Base-by-base conservation (phyloP, 352 stramenopile genomes). In the Phytophthora citricola region DNA sequence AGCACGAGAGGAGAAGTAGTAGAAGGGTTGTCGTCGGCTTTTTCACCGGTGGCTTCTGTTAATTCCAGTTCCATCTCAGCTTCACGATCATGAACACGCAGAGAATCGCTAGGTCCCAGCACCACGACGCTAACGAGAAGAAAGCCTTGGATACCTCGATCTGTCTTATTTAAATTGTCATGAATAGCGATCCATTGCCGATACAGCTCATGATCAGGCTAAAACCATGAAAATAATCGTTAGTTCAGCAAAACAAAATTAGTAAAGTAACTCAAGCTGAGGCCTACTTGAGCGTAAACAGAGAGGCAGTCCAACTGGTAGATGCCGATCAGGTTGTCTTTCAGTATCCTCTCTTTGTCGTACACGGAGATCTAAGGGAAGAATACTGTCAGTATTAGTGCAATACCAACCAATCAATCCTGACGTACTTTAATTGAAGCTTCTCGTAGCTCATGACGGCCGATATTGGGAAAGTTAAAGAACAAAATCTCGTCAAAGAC, bases 401-500 rank as follows among this genome's bases (percentile, higher is more conserved):
- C 8, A 14, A 10, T 4, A 36, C 31, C 31, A 36, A 12, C 12
- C 4, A 11, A 14, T 8, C 11, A 12, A 36, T 4, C 31, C 11
- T 36, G 1, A 36, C 31, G 31, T 65, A 90, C 83, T 69, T 90
- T 92, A 47, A 92, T 90, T 5, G 81, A 83, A 4, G 83, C 83
- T 15, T 89, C 69, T 48, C 75, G 78, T 8, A 94, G 69, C 27
- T 92, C 85, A 7, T 90, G 80, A 1, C 79, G 78, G 2, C 82
- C 83, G 52, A 95, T 92, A 63, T 97, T 90, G 5, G 79, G 64
- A 39, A 97, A 92, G 46, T 97, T 84, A 52, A 98, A 96, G 46
- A 97, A 97, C 17, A 97, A 64, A 6, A 91, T 81, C 60, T 98
- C 91, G 47, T 98, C 93, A 61, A 97, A 98, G 1, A 98, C 91